Percentiles rank a stretch among this genome's conserved stretches.
Conservation (phyloP, 2,329 filamentous ascomycete species). For the Diplodia intermedia region DNA sequence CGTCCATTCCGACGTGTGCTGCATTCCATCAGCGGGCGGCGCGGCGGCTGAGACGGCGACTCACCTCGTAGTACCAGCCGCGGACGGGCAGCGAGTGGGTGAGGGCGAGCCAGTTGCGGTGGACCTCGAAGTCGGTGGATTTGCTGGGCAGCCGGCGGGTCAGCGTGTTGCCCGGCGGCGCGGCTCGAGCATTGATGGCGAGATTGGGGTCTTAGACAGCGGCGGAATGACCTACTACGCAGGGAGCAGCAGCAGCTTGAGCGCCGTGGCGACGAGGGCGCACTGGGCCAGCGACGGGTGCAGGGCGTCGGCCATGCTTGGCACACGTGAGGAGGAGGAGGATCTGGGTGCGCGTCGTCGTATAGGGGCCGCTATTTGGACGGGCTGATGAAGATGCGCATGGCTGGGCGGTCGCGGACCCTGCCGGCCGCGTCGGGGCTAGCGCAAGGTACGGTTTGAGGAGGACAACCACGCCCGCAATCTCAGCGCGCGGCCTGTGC, state of each 20-base stretch:
- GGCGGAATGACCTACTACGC: constrained; percentile 74
- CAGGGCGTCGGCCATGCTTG: constrained; percentile 41
- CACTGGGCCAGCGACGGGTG: constrained; percentile 91
- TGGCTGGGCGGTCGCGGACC: neutral
- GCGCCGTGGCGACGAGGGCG: constrained; percentile 81
- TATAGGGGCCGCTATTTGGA: constrained; percentile 24
- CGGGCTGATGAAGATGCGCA: constrained; percentile 24
- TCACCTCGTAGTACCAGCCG: constrained; percentile 91
- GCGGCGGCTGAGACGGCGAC: constrained; percentile 28
- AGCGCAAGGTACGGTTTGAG: constrained; percentile 14
- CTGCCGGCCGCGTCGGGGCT: constrained; percentile 6
- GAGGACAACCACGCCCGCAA: neutral
- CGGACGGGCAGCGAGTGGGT: constrained; percentile 86
- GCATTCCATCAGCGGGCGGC: constrained; percentile 34
- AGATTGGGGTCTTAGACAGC: constrained; percentile 22
- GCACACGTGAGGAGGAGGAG: constrained; percentile 11
- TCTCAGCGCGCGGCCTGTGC: constrained; percentile 22
- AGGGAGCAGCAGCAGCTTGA: constrained; percentile 92
- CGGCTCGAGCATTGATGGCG: constrained; percentile 22
- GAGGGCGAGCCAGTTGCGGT: constrained; percentile 97
- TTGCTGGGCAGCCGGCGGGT: constrained; percentile 65
- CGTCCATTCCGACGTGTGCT: constrained; percentile 98
- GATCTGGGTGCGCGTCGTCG: constrained; percentile 3
- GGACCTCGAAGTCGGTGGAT: constrained; percentile 98
- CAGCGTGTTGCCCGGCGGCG: constrained; percentile 28